These are phyloP conservation scores for Erodium maritimum DNA, from an alignment of 345 rosid genomes.

Conservation along the genomic window DNA sequence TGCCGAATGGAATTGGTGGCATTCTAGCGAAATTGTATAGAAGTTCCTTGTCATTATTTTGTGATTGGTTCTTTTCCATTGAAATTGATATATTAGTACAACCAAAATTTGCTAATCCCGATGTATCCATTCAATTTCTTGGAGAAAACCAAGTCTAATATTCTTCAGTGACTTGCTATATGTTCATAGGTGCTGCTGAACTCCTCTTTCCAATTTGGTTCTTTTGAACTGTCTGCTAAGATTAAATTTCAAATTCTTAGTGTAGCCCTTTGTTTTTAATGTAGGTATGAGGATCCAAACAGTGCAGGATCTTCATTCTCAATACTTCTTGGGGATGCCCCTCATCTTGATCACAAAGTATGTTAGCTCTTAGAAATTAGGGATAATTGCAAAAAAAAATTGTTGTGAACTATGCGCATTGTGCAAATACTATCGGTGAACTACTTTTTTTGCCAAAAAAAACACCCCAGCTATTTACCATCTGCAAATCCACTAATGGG, in stretches of 20 bases:
- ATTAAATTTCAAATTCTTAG: not conserved
- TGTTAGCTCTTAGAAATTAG: slow-evolving; percentile 11
- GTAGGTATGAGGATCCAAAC: slow-evolving; percentile 74
- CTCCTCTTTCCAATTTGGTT: not conserved
- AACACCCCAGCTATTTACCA: no score
- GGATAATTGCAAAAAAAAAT: no score
- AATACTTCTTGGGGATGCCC: slow-evolving; percentile 90
- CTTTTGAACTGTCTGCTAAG: not conserved
- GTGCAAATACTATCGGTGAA: no score
- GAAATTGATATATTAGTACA: not conserved
- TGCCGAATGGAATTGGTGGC: not conserved
- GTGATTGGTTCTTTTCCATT: not conserved
- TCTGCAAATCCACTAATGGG: no score
- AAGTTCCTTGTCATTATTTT: not conserved
- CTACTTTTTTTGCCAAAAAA: no score
- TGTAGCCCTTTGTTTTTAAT: slow-evolving; percentile 1
- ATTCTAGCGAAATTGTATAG: not conserved
- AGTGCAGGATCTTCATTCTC: slow-evolving; percentile 90
- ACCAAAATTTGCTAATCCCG: not conserved
- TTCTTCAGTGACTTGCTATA: no score
- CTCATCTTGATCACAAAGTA: slow-evolving; percentile 91
- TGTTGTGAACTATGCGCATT: no score
- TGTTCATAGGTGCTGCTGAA: not conserved
- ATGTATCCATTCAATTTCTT: not conserved
- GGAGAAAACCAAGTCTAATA: no score